A percentile compares a stretch with the other conserved stretches of the same genome.
Conservation (phyloP, 768 basidiomycete genomes). For the Postia placenta region DNA sequence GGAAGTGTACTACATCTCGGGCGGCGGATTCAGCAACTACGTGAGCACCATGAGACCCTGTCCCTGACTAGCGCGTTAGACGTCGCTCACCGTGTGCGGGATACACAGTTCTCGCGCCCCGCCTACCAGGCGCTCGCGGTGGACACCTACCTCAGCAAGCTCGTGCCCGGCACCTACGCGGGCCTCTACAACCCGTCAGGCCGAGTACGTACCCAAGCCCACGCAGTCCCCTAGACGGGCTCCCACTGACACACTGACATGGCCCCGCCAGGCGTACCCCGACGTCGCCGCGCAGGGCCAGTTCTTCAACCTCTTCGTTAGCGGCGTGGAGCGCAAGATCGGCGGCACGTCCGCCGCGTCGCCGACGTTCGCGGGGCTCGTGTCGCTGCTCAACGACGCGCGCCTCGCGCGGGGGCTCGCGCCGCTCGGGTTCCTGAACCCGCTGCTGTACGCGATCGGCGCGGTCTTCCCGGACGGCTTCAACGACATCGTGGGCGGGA, state of each 20-base stretch:
- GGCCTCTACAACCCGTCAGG: slow-evolving; percentile 61
- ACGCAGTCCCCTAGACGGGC: too few relatives aligned
- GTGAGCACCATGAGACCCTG: slow-evolving; percentile 33
- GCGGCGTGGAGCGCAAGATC: slow-evolving; percentile 32
- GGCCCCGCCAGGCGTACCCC: slow-evolving; percentile 45
- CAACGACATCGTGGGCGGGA: slow-evolving; percentile 32
- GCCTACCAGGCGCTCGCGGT: slow-evolving; percentile 27
- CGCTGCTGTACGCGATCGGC: slow-evolving; percentile 25
- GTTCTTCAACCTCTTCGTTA: slow-evolving; percentile 42
- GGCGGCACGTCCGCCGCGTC: slow-evolving; percentile 63
- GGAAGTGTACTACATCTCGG: slow-evolving; percentile 53
- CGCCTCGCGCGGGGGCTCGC: slow-evolving; percentile 22
- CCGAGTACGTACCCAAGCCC: too few relatives aligned
- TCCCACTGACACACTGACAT: background rate
- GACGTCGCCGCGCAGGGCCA: slow-evolving; percentile 60
- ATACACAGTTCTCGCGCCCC: slow-evolving; percentile 25
- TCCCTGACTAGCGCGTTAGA: background rate
- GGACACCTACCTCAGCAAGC: slow-evolving; percentile 25
- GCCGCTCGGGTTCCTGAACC: slow-evolving; percentile 34
- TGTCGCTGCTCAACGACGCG: slow-evolving; percentile 47
- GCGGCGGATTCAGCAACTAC: slow-evolving; percentile 70
- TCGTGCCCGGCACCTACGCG: slow-evolving; percentile 43
- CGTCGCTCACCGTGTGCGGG: slow-evolving; percentile 19
- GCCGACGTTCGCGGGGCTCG: slow-evolving; percentile 58
- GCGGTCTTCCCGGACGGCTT: slow-evolving; percentile 16